Conservation (phyloP, 23 red algal genomes). For the Gracilaria domingensis region DNA sequence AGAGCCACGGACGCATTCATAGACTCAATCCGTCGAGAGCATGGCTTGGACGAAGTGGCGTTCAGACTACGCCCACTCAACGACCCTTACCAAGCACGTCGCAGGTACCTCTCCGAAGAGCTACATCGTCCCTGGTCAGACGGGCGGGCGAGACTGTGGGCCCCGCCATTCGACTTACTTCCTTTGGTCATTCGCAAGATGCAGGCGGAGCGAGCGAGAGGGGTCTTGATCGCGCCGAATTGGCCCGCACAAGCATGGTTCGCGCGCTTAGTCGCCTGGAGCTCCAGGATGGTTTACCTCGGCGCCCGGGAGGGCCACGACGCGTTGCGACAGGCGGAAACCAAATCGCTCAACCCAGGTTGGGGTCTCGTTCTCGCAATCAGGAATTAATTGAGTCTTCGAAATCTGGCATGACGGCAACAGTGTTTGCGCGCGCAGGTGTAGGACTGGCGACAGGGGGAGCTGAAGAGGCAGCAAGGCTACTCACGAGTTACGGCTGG, state of each 20-base stretch:
- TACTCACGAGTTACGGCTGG: neutral
- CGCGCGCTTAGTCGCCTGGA: neutral
- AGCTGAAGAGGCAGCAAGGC: constrained; percentile 10
- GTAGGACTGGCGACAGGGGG: neutral
- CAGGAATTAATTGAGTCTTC: neutral
- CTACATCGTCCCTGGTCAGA: no score
- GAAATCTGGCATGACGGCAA: neutral
- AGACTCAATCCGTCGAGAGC: neutral
- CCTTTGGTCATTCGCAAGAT: no score
- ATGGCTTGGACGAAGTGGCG: constrained; percentile 6
- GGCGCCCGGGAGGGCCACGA: neutral
- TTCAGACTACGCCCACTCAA: constrained; percentile 11
- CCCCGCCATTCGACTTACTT: no score
- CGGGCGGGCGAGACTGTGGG: no score
- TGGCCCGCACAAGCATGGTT: constrained; percentile 31
- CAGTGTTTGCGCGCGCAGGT: constrained; percentile 5
- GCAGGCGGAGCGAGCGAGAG: no score
- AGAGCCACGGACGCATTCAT: constrained; percentile 1
- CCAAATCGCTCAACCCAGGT: neutral
- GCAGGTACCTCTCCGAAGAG: no score
- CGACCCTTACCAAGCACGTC: no score
- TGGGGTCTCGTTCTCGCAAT: neutral
- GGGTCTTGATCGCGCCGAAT: no score
- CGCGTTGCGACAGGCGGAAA: neutral
- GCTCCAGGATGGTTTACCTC: neutral